Base-by-base conservation (phyloP, 495 filamentous ascomycete genomes). In the Venustampulla echinocandica region DNA sequence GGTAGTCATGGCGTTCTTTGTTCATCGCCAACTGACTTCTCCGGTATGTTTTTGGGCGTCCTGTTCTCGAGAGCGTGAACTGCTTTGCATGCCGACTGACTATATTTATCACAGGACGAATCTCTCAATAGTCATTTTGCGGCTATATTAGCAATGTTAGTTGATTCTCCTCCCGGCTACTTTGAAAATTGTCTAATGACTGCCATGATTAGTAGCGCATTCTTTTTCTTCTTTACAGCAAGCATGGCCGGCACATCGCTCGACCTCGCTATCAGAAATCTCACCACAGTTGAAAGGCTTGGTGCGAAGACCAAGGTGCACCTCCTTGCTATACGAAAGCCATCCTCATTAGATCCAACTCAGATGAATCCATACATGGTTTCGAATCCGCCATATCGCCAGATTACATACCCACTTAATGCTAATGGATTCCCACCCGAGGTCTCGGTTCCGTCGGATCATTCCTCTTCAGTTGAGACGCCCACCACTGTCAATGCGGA, bases 201-300 rank as follows among this genome's bases (percentile, higher is more conserved):
- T 10, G 13, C 1, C 39, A 18, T 28, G 15, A 18, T 3, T 49
- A 56, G 57, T n/a, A 66, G 74, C 37, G 73, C 60, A 23, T 72
- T 95, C 41, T 95, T 95, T 55, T 79, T 71, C 15, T 57, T 90
- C 14, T 94, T 96, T 64, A 71, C 80, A 14, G 62, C 70, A 28
- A 76, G 81, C 14, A 94, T 95, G 87, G 71, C 77, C 2, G 48
- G 69, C 14, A 89, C 76, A 27, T 83, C 82, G 1, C 49, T 82
- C 9, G 79, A 86, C 52, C 76, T 89, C 49, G 76, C 80, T 35
- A 57, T 80, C 24, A 44, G 69, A 21, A 95, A 94, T 55, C 66
- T 83, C 32, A 90, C 87, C 1, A 92, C 87, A 10, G 80, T 96
- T 32, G 90, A 96, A 60, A 79, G 81, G 41, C 61, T 94, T 15